These are phyloP conservation scores for Fusarium piperis DNA, from an alignment of 2,329 filamentous ascomycete species.

Conservation along the genomic window DNA sequence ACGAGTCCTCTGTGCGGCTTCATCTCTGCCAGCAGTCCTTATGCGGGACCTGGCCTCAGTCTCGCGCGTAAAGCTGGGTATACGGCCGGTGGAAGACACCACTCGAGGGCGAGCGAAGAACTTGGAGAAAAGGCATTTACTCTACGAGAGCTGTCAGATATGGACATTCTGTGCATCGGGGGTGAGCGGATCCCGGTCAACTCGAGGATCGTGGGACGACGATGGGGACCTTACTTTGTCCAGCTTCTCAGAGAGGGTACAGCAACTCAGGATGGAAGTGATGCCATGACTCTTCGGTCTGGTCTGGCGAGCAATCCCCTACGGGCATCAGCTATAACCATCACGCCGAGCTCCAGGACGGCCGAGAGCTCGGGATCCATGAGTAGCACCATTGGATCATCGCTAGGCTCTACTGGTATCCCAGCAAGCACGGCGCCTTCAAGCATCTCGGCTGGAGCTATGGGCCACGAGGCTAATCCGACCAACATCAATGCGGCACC, in stretches of 20 bases:
- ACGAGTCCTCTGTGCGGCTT: conserved; percentile 82
- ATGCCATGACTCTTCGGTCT: conserved; percentile 79
- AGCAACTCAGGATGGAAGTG: conserved; percentile 75
- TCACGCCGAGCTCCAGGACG: conserved; percentile 73
- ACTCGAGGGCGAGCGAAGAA: conserved; percentile 83
- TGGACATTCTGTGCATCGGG: conserved; percentile 93
- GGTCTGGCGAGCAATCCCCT: conserved; percentile 65
- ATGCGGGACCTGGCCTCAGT: conserved; percentile 65
- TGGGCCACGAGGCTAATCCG: conserved; percentile 52
- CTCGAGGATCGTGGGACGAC: conserved; percentile 83
- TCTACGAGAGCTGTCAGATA: conserved; percentile 89
- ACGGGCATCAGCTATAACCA: conserved; percentile 85
- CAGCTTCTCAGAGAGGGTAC: conserved; percentile 87
- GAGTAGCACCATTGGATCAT: conserved; percentile 56
- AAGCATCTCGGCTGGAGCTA: conserved; percentile 51
- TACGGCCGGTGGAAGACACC: conserved; percentile 78
- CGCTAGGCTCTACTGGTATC: conserved; percentile 49
- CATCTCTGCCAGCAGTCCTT: conserved; percentile 81
- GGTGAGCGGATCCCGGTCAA: conserved; percentile 95
- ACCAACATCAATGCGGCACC: conserved; percentile 62
- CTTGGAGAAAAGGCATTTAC: conserved; percentile 83
- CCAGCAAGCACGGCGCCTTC: conserved; percentile 57
- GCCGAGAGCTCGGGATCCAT: conserved; percentile 60
- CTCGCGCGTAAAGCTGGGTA: conserved; percentile 68
- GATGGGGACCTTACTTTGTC: conserved; percentile 97